Base-by-base conservation (phyloP, 129 eudicot genomes). In the Silybum marianum region DNA sequence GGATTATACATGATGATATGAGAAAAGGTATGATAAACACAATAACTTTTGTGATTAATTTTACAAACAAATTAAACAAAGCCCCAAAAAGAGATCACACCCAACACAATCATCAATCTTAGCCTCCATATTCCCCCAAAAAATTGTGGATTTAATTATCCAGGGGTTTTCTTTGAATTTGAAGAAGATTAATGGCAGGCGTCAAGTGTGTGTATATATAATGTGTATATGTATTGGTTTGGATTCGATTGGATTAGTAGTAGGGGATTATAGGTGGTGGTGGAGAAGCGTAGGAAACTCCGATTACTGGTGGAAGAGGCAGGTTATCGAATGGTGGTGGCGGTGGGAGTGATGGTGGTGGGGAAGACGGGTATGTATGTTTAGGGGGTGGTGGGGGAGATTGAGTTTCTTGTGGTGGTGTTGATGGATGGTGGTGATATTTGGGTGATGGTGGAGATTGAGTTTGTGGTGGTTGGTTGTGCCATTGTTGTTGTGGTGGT, bases 241-340 rank as follows among this genome's bases (percentile, higher is more conserved):
- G 80, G 28, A 63, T 25, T 60, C 18, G 73, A 34, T 74, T 58
- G 76, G 87, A 86, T 84, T 62, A 94, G 86, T 94, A 90, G 83
- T 89, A 89, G 63, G 96, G 97, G 77, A 90, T 89, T 36, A 81
- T 86, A 0, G 98, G 98, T 36, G 98, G 98, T 30, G 98, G 97
- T 36, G 98, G 98, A 51, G 98, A 94, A 77, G 97, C 92, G 44
- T 94, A 94, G 44, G 97, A 88, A 21, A 91, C 90, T 68, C 95
- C 97, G 24, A n/a, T 16, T 32, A 91, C 78, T 16, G 98, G 98
- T 32, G 98, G 98, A 25, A 91, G 87, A 69, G 96, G 95, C 24
- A 85, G 69, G 86, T 88, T 76, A 21, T 75, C 83, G 62, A 78
- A 71, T 24, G 89, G 67, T 24, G 95, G 83, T 32, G 92, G 92